Evolutionary conservation across 345 rosid genomes (phyloP).

Genomic region (Barbarea vulgaris): DNA sequence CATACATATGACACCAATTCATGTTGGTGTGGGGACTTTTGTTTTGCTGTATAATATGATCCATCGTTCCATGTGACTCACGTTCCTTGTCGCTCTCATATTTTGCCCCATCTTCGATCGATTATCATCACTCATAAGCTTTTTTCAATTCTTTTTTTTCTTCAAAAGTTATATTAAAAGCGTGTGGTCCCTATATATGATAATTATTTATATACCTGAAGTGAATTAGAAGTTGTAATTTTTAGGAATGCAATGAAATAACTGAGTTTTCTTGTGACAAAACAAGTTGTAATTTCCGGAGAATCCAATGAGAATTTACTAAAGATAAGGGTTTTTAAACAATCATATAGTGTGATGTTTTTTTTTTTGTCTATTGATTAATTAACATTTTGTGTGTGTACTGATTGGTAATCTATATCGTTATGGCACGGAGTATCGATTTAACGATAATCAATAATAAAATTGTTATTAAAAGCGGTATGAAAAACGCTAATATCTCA

Average conservation of each 20-base stretch:
- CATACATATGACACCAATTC: conserved; percentile 39
- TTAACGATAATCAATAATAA: no score
- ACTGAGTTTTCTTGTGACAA: not conserved
- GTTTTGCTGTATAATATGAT: conserved; percentile 39
- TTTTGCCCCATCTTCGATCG: conserved; percentile 34
- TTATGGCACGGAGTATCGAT: no score
- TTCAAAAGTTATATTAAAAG: conserved; percentile 7
- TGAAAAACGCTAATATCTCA: no score
- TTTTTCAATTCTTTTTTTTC: not conserved
- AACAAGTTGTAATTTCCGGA: not conserved
- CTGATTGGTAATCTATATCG: no score
- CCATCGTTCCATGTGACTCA: conserved; percentile 42
- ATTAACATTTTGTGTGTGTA: no score
- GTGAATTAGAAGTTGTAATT: conserved; percentile 5
- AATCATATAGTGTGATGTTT: not conserved
- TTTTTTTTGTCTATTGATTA: not conserved
- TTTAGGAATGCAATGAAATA: conserved; percentile 1
- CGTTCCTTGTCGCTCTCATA: conserved; percentile 46
- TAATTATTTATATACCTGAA: conserved; percentile 17
- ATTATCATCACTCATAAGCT: conserved; percentile 34
- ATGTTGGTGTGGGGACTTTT: conserved; percentile 43
- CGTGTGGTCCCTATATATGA: conserved; percentile 32
- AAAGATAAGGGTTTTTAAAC: not conserved
- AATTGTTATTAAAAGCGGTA: no score
- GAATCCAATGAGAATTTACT: not conserved